Conservation (phyloP, 169 alveolate species). For the Plasmodium relictum region DNA sequence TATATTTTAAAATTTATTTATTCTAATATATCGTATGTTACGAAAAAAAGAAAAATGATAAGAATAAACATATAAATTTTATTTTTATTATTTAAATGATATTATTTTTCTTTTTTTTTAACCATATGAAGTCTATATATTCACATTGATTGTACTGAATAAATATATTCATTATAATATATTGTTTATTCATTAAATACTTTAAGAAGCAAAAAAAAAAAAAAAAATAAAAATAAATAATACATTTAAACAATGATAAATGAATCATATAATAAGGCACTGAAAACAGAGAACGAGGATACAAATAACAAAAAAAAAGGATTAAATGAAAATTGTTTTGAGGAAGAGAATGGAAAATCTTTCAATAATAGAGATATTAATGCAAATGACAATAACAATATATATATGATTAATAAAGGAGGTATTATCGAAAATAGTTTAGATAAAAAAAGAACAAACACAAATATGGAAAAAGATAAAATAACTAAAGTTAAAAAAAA, state of each 20-base stretch:
- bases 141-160: background rate
- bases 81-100: too few relatives aligned
- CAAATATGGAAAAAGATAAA: background rate
- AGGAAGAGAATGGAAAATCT: background rate
- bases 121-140: background rate
- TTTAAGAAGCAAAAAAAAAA: slow-evolving; percentile 14
- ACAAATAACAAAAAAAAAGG: slow-evolving; percentile 2
- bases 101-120: background rate
- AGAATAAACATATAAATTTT: too few relatives aligned
- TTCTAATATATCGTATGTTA: too few relatives aligned
- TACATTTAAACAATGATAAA: slow-evolving; percentile 1
- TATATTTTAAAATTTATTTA: background rate
- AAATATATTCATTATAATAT: background rate
- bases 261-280: slow-evolving; percentile 10
- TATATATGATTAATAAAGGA: background rate
- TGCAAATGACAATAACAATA: background rate
- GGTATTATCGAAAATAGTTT: slow-evolving; percentile 6
- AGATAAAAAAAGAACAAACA: background rate
- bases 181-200: background rate
- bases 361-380: background rate
- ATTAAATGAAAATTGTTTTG: slow-evolving; percentile 3
- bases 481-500: background rate
- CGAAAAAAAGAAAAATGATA: too few relatives aligned
- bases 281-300: slow-evolving; percentile 1
- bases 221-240: background rate